These are phyloP conservation scores for Fagus crenata DNA, from an alignment of 306 rosid species.

Conservation along the genomic window DNA sequence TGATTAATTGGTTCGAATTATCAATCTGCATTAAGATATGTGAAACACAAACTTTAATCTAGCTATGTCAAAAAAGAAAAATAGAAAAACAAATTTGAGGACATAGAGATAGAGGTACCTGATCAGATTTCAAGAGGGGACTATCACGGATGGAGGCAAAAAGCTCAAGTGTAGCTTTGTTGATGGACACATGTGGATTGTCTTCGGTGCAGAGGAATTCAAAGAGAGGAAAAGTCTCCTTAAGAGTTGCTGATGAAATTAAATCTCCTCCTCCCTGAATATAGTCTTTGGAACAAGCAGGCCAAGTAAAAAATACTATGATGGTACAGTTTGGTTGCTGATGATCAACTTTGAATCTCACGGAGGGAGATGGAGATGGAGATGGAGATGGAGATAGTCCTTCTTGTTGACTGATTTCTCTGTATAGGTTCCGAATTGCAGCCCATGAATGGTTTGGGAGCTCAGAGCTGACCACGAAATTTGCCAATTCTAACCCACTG, in stretches of 20 bases:
- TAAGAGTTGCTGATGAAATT: conserved; percentile 31
- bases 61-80: neutral
- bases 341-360: neutral
- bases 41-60: too few species aligned
- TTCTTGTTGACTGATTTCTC: neutral
- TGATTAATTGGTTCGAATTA: conserved; percentile 30
- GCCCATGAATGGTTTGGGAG: conserved; percentile 37
- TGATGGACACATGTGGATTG: conserved; percentile 29
- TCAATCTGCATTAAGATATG: conserved; percentile 25
- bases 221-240: conserved; percentile 30
- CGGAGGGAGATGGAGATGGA: neutral
- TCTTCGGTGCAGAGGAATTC: conserved; percentile 39
- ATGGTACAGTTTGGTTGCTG: conserved; percentile 7
- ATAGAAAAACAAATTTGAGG: neutral
- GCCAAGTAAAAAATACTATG: conserved; percentile 44
- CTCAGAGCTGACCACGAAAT: conserved; percentile 33
- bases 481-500: conserved; percentile 47
- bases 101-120: conserved; percentile 25
- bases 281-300: neutral
- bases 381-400: neutral
- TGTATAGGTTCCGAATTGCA: neutral
- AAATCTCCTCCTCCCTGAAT: conserved; percentile 8
- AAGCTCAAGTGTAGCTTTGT: conserved; percentile 32
- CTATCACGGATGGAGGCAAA: neutral
- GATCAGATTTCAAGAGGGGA: conserved; percentile 29